Evolutionary conservation across 2,329 filamentous ascomycete genomes (phyloP).

Genomic region (Colletotrichum truncatum): DNA sequence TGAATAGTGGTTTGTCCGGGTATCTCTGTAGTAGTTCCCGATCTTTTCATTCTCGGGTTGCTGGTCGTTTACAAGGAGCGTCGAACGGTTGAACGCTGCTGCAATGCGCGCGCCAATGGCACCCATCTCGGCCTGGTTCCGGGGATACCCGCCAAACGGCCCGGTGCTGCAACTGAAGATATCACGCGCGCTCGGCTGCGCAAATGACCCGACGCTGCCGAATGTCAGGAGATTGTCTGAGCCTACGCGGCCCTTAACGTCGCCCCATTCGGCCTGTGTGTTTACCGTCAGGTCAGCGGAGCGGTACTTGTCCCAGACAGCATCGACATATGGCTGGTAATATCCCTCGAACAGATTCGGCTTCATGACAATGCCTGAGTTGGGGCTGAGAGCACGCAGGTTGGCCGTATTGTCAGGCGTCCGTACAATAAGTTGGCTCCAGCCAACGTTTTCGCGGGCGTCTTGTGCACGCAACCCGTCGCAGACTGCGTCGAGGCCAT

Average conservation of each 20-base stretch:
- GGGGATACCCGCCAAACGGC: constrained; percentile 58
- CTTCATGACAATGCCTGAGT: constrained; percentile 56
- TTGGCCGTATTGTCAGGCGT: constrained; percentile 44
- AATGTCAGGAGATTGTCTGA: constrained; percentile 50
- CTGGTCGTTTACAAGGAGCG: constrained; percentile 62
- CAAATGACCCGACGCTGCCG: constrained; percentile 48
- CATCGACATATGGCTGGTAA: constrained; percentile 58
- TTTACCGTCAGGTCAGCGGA: constrained; percentile 56
- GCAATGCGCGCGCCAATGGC: constrained; percentile 78
- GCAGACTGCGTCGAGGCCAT: constrained; percentile 57
- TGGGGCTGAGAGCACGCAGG: constrained; percentile 63
- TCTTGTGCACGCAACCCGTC: constrained; percentile 54
- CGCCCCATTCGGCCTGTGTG: constrained; percentile 63
- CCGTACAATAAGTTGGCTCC: constrained; percentile 61
- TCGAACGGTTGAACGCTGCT: constrained; percentile 80
- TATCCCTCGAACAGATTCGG: constrained; percentile 58
- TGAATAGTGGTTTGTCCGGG: constrained; percentile 72
- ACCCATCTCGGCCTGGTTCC: constrained; percentile 56
- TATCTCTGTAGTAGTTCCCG: constrained; percentile 60
- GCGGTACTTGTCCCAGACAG: constrained; percentile 61
- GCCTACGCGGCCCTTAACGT: constrained; percentile 53
- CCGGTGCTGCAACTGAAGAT: constrained; percentile 65
- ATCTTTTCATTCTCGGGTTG: constrained; percentile 63
- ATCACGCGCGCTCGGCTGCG: constrained; percentile 56
- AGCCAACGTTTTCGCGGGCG: constrained; percentile 55